phyloP scores from a whole-genome alignment of 352 stramenopile species.

The Pythium scleroteichum region DNA sequence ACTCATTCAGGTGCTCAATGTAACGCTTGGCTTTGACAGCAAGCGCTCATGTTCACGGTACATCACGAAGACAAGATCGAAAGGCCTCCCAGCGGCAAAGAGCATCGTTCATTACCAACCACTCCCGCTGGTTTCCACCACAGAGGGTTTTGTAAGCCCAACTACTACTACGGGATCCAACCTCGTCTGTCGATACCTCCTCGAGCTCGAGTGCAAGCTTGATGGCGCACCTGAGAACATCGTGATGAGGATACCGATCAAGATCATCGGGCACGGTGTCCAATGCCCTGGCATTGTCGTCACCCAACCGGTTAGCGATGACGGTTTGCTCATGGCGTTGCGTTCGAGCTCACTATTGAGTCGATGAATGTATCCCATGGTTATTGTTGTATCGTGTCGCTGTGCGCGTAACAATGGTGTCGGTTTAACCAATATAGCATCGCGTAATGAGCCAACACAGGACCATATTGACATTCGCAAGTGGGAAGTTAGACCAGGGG shows the following conservation, averaged over 20 bases:
- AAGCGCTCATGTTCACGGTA: slow-evolving; percentile 40
- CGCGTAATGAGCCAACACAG: no score
- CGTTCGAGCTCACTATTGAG: slow-evolving; percentile 24
- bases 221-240: slow-evolving; percentile 16
- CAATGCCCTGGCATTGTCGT: slow-evolving; percentile 14
- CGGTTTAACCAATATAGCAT: no score
- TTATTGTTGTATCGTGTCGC: no score
- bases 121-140: slow-evolving; percentile 34
- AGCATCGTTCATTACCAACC: slow-evolving; percentile 49
- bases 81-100: slow-evolving; percentile 38
- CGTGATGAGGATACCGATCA: slow-evolving; percentile 26
- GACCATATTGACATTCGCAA: no score
- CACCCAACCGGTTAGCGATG: slow-evolving; percentile 16
- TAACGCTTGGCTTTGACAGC: slow-evolving; percentile 35
- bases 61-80: slow-evolving; percentile 44
- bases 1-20: slow-evolving; percentile 50
- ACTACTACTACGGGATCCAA: slow-evolving; percentile 24
- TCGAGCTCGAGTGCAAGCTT: slow-evolving; percentile 26
- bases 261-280: slow-evolving; percentile 22
- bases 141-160: slow-evolving; percentile 38
- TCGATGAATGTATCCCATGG: slow-evolving; percentile 1
- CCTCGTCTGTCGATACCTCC: slow-evolving; percentile 22
- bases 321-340: slow-evolving; percentile 20
- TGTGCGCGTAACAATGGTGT: no score
- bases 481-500: no score